Evolutionary conservation across 2,329 filamentous ascomycete genomes (phyloP).

Genomic region (Fusarium austroafricanum): DNA sequence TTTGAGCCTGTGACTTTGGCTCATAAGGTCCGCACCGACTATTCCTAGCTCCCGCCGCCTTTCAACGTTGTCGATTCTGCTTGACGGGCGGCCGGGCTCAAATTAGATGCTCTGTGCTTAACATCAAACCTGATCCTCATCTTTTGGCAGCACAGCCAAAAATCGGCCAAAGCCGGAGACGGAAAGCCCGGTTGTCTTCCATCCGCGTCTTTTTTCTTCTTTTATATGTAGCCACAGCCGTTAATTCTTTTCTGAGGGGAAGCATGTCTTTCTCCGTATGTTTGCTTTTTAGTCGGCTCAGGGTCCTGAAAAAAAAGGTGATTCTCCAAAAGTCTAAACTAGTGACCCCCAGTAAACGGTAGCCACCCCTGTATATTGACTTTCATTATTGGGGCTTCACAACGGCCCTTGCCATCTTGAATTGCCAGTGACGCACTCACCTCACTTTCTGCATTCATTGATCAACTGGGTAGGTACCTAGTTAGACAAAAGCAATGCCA

Average conservation of each 20-base stretch:
- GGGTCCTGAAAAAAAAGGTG: conserved; percentile 30
- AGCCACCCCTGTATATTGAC: neutral
- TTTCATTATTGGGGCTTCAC: neutral
- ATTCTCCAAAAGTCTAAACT: conserved; percentile 16
- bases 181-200: neutral
- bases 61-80: conserved; percentile 16
- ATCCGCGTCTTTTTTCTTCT: conserved; percentile 3
- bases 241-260: conserved; percentile 11
- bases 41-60: conserved; percentile 24
- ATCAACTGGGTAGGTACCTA: too few species aligned
- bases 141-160: conserved; percentile 1
- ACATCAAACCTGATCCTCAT: neutral
- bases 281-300: conserved; percentile 44
- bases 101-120: conserved; percentile 11
- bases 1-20: neutral
- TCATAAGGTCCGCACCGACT: conserved; percentile 31
- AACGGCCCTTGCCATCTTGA: conserved; percentile 4
- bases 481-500: neutral
- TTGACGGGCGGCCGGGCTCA: conserved; percentile 6
- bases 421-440: conserved; percentile 35
- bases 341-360: neutral
- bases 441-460: neutral
- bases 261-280: conserved; percentile 18
- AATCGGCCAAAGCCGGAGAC: conserved; percentile 44
- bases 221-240: neutral